Base-by-base conservation (phyloP, 2,329 filamentous ascomycete genomes). In the Alternaria postmessia region DNA sequence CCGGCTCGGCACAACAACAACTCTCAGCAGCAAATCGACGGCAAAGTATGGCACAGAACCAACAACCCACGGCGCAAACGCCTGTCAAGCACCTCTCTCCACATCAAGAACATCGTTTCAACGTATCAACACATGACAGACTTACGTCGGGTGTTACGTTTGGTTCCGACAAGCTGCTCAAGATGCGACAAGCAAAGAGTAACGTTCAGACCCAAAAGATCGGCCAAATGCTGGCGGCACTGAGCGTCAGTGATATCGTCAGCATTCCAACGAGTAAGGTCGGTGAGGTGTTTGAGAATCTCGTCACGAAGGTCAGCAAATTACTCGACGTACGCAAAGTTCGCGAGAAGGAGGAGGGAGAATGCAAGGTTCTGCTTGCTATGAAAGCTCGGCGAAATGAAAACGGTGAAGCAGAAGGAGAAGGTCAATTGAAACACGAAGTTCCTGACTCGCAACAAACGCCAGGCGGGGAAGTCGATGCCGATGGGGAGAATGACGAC, bases 91-190 rank as follows among this genome's bases (percentile, higher is more conserved):
- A 72, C 11, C 88, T 97, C 66, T 88, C 88, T 5, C 85, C 90
- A 47, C 87, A 91, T 67, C 91, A 96, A 79, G 90, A 94, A 80
- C 79, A 86, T 64, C 85, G 90, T 34, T 98, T 94, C 73, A 95
- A 94, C 64, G 91, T 99, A 9, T 87, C 90, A 7, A 88, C 92
- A 66, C 91, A 94, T 75, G 94, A 98, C 57, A 91, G 94, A 28
- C 85, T 97, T 39, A 89, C 90, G 2, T 91, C 90, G 8, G 94
- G 95, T 7, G 92, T 97, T 36, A 90, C 92, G 14, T 98, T 98
- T 85, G 91, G 94, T 12, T 93, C 93, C 28, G 91, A 94, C 70
- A 90, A 88, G 76, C 87, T 94, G 59, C 89, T 90, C 68, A 93
- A 93, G 78, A 86, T 92, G 24, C 90, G 93, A 57, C 88, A 89